Conservation (phyloP, 805 yeast species). For the Wickerhamomyces chambardii region DNA sequence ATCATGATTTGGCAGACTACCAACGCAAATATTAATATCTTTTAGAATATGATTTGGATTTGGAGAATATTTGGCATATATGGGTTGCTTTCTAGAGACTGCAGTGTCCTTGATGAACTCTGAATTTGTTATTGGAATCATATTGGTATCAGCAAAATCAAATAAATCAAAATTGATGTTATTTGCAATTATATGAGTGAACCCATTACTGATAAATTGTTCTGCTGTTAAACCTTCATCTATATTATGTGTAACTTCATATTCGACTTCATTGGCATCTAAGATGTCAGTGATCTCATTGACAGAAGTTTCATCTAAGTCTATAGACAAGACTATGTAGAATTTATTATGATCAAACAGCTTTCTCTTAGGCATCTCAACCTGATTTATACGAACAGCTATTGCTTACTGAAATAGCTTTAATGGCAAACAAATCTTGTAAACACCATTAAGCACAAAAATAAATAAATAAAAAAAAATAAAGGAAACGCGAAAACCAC, state of each 20-base stretch:
- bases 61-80: constrained; percentile 59
- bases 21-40: constrained; percentile 50
- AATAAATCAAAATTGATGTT: constrained; percentile 45
- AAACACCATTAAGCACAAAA: no score
- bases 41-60: constrained; percentile 60
- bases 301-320: constrained; percentile 5
- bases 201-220: constrained; percentile 10
- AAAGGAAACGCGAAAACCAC: no score
- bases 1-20: constrained; percentile 48
- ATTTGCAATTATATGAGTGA: constrained; percentile 43
- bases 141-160: constrained; percentile 31
- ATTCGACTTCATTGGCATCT: constrained; percentile 15
- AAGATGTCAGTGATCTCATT: constrained; percentile 13
- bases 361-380: constrained; percentile 1
- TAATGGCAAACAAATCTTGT: background rate
- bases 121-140: constrained; percentile 60
- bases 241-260: constrained; percentile 11
- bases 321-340: constrained; percentile 12
- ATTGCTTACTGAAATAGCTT: background rate
- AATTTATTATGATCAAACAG: constrained; percentile 14
- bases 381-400: no score
- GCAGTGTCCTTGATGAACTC: constrained; percentile 51
- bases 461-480: no score
- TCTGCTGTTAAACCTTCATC: constrained; percentile 13
- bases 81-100: constrained; percentile 28